Percentiles rank a stretch among this genome's conserved stretches.
phyloP scores from a whole-genome alignment of 1,284 basidiomycete genomes.

The Sporisorium reilianum region DNA sequence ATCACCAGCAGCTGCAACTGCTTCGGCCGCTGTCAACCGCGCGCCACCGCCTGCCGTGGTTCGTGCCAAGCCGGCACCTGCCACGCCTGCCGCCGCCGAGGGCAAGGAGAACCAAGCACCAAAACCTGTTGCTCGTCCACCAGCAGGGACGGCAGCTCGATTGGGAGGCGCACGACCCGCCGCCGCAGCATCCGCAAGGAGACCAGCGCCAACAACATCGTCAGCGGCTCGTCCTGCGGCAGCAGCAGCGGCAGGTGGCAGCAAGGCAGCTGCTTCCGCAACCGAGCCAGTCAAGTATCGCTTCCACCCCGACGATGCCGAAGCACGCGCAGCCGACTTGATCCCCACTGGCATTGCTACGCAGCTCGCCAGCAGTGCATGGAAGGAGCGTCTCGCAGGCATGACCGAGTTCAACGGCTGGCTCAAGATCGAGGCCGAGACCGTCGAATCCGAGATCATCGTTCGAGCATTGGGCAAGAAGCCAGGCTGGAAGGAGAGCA shows the following conservation, averaged over 20 bases:
- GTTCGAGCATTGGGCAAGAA: conserved; percentile 91
- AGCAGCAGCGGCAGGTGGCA: conserved; percentile 71
- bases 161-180: conserved; percentile 24
- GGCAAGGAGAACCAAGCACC: conserved; percentile 49
- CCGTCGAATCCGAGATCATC: conserved; percentile 87
- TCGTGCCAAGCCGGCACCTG: conserved; percentile 31
- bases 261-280: conserved; percentile 73
- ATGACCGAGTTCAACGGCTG: conserved; percentile 87
- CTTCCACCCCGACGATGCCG: conserved; percentile 91
- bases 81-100: conserved; percentile 17
- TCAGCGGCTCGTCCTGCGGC: conserved; percentile 69
- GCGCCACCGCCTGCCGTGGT: conserved; percentile 27
- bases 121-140: conserved; percentile 31
- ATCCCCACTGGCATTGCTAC: conserved; percentile 81
- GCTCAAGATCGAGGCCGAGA: conserved; percentile 78
- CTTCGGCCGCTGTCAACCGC: conserved; percentile 31
- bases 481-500: conserved; percentile 95
- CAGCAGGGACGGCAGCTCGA: conserved; percentile 26
- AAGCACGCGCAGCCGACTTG: conserved; percentile 79
- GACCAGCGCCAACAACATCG: conserved; percentile 72
- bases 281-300: conserved; percentile 87
- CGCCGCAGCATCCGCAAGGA: conserved; percentile 64
- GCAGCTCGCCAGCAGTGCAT: conserved; percentile 85
- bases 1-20: conserved; percentile 22
- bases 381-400: conserved; percentile 91